Conservation (phyloP, 1,284 basidiomycete genomes). For the Boletus calvinii region DNA sequence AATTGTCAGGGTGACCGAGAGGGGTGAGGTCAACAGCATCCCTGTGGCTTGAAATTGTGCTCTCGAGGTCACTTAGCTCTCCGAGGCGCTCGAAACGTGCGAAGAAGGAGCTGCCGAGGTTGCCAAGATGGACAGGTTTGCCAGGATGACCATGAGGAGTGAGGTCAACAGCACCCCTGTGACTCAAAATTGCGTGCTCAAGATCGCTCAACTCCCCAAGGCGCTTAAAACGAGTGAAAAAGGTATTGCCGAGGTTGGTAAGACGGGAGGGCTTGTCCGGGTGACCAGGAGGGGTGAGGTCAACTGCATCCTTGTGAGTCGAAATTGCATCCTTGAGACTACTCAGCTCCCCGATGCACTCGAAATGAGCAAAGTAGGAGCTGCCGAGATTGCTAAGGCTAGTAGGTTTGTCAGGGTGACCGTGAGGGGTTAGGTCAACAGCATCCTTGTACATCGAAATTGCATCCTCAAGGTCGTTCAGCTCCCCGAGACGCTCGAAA, state of each 20-base stretch:
- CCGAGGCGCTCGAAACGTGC: neutral
- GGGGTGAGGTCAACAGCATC: neutral
- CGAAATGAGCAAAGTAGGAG: neutral
- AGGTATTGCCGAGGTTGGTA: neutral
- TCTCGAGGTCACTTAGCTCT: neutral
- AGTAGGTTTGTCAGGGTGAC: neutral
- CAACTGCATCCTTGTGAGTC: neutral
- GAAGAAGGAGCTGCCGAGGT: neutral
- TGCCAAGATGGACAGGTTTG: neutral
- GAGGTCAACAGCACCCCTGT: neutral
- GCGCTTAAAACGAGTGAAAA: neutral
- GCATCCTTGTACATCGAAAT: neutral
- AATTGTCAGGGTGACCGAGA: neutral
- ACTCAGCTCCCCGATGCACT: neutral
- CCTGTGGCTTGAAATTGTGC: neutral
- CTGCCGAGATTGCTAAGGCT: neutral
- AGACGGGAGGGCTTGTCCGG: neutral
- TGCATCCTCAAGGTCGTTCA: conserved; percentile 1
- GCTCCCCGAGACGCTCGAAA: conserved; percentile 1
- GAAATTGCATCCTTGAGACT: neutral
- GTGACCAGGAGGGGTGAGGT: neutral
- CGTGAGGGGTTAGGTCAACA: neutral
- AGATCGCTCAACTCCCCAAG: neutral
- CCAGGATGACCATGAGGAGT: neutral
- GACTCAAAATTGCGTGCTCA: neutral